phyloP scores from a whole-genome alignment of 176 grass and related monocot genomes.

The Echinochloa phyllopogon region DNA sequence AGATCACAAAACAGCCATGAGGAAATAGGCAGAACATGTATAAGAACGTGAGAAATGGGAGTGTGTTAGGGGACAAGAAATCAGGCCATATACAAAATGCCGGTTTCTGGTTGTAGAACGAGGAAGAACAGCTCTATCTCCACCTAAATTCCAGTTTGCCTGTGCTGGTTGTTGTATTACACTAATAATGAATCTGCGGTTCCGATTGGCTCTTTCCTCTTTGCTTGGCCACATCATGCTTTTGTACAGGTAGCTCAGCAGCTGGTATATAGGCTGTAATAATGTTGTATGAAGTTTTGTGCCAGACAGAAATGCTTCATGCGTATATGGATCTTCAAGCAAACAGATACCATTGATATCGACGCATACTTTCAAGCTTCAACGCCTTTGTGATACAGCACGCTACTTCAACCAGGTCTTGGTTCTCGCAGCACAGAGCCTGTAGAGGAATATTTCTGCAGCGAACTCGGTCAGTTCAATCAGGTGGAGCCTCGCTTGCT shows the following conservation, averaged over 20 bases:
- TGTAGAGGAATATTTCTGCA: no score
- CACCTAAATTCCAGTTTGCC: slow-evolving; percentile 25
- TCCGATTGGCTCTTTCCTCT: slow-evolving; percentile 7
- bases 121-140: slow-evolving; percentile 21
- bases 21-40: slow-evolving; percentile 31
- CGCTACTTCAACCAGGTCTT: no score
- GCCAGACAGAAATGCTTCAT: no score
- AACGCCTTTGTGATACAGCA: no score
- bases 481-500: no score
- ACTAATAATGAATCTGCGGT: slow-evolving; percentile 37
- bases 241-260: slow-evolving; percentile 24
- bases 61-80: slow-evolving; percentile 22
- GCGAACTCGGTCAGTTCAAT: no score
- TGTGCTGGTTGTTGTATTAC: slow-evolving; percentile 47
- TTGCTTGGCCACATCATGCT: neutral
- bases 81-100: neutral
- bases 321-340: no score
- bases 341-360: no score
- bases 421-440: no score
- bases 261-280: no score
- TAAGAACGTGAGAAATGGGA: neutral
- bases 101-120: slow-evolving; percentile 13
- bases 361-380: no score
- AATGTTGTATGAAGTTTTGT: no score
- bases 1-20: slow-evolving; percentile 39